phyloP scores from a whole-genome alignment of 805 yeast species.

The Wickerhamomyces rabaulensis region DNA sequence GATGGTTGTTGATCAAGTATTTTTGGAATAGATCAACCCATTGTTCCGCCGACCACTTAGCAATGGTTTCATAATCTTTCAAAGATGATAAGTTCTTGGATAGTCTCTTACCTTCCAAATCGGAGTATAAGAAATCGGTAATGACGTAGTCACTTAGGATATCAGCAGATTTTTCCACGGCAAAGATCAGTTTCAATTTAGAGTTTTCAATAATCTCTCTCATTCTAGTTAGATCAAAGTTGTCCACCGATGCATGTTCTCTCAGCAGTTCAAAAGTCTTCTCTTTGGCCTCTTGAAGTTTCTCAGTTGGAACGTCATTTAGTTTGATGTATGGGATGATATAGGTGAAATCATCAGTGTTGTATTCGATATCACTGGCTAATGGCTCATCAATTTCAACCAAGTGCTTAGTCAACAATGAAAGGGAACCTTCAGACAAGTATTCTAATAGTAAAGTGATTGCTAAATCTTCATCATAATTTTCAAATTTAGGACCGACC shows the following conservation, averaged over 20 bases:
- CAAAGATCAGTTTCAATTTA: slow-evolving; percentile 53
- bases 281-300: slow-evolving; percentile 47
- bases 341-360: slow-evolving; percentile 68
- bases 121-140: slow-evolving; percentile 77
- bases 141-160: slow-evolving; percentile 63
- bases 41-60: slow-evolving; percentile 54
- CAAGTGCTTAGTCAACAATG: slow-evolving; percentile 63
- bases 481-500: slow-evolving; percentile 69
- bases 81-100: slow-evolving; percentile 48
- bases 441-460: slow-evolving; percentile 67
- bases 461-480: slow-evolving; percentile 56
- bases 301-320: slow-evolving; percentile 72
- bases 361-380: slow-evolving; percentile 64
- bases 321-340: slow-evolving; percentile 52
- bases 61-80: slow-evolving; percentile 47
- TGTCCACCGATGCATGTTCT: slow-evolving; percentile 42
- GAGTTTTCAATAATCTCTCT: slow-evolving; percentile 63
- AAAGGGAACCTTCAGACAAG: slow-evolving; percentile 70
- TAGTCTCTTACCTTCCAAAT: slow-evolving; percentile 53
- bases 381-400: slow-evolving; percentile 81
- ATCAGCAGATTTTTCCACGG: slow-evolving; percentile 59
- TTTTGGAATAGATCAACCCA: slow-evolving; percentile 59
- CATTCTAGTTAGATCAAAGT: slow-evolving; percentile 61
- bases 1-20: slow-evolving; percentile 54
- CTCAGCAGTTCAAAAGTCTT: slow-evolving; percentile 46